Base-by-base conservation (phyloP, 495 filamentous ascomycete species). In the Daldinia concentrica region DNA sequence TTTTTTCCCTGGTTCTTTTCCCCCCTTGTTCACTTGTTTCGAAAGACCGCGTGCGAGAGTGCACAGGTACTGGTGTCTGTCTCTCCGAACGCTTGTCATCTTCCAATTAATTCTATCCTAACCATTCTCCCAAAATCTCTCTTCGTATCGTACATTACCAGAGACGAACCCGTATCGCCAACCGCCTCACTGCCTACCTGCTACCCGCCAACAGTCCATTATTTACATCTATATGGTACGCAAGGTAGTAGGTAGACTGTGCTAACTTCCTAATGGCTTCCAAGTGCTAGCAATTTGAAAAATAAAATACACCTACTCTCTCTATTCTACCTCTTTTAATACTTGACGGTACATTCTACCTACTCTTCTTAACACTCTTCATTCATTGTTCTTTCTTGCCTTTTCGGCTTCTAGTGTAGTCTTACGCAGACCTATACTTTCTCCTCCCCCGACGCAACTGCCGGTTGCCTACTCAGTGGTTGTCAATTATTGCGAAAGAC, bases 21-120 rank as follows among this genome's bases (percentile, higher is more conserved):
- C n/a, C 41, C 63, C 69, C 69, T 72, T 67, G 69, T 67, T 67
- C 34, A 17, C 45, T 36, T 72, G 63, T 72, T 72, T 67, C 64
- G 27, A 68, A 56, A 68, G 55, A 62, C 64, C 39, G 61, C 65
- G 65, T 50, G 39, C 27, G 57, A 69, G 70, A 68, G 64, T 68
- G 29, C 58, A 66, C 59, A 68, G 66, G 69, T 75, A 62, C 68
- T 68, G 68, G 72, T 74, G 68, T 71, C 73, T 71, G 72, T 73
- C 64, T 68, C 73, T 75, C 62, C 37, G 52, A 63, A 66, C 73
- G 64, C 32, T 57, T 65, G 52, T 69, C 11, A 34, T 63, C 54
- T 62, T 63, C 51, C 62, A 61, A 67, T 72, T 72, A 64, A 64
- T 68, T 69, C 66, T 66, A 72, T 69, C 70, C 69, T 65, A 72